Conservation (phyloP, 768 basidiomycete genomes). For the Phylloporus sp. region DNA sequence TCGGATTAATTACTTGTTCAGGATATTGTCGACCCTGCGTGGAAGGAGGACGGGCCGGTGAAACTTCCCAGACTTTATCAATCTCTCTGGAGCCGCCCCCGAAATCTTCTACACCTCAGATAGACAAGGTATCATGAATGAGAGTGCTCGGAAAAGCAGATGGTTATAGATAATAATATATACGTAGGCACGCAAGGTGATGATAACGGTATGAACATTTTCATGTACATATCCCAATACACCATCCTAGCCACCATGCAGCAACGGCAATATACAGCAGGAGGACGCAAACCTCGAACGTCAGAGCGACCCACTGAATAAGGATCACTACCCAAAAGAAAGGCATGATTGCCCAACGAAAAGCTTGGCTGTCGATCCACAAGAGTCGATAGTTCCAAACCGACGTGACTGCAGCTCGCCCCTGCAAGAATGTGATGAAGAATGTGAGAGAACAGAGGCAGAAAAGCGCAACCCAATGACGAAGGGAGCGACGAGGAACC, state of each 20-base stretch:
- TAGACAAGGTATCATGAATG: background rate
- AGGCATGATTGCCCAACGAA: constrained; percentile 62
- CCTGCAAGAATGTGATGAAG: constrained; percentile 51
- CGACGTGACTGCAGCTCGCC: constrained; percentile 54
- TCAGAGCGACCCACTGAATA: constrained; percentile 64
- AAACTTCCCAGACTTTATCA: constrained; percentile 23
- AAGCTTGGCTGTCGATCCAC: constrained; percentile 55
- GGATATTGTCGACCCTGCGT: constrained; percentile 70
- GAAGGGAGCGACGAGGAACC: constrained; percentile 59
- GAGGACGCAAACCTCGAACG: constrained; percentile 56
- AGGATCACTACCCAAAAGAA: constrained; percentile 62
- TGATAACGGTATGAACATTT: background rate
- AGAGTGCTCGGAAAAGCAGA: background rate
- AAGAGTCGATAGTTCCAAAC: constrained; percentile 50
- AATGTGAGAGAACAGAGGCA: constrained; percentile 48
- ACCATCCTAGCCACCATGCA: constrained; percentile 78
- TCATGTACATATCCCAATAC: constrained; percentile 46
- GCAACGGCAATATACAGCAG: constrained; percentile 55
- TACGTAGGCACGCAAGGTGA: constrained; percentile 2
- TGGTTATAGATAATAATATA: constrained; percentile 9
- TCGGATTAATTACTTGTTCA: constrained; percentile 21
- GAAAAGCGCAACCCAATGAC: constrained; percentile 64
- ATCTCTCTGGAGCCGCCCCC: background rate
- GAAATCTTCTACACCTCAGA: background rate
- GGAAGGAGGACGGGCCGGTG: constrained; percentile 46